A percentile compares a stretch with the other conserved stretches of the same genome.
Conservation (phyloP, 495 filamentous ascomycete species). For the Annulohypoxylon nitens region DNA sequence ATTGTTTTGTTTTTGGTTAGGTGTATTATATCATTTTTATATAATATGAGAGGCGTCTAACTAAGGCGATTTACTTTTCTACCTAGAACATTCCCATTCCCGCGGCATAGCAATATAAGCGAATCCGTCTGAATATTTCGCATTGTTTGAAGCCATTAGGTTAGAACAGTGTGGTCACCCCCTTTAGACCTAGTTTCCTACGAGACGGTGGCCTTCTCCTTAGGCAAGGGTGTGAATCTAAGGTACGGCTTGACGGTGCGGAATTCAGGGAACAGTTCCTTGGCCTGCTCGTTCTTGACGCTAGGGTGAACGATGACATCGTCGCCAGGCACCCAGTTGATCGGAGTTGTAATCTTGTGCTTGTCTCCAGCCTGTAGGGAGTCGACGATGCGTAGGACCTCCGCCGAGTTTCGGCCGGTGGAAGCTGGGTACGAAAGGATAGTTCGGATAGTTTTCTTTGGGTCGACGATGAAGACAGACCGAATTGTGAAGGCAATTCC, state of each 20-base stretch:
- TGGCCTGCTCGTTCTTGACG: conserved; percentile 87
- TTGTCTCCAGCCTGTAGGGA: conserved; percentile 98
- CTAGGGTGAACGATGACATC: conserved; percentile 96
- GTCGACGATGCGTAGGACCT: conserved; percentile 95
- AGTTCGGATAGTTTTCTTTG: conserved; percentile 96
- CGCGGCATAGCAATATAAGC: neutral
- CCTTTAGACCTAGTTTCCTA: conserved; percentile 4
- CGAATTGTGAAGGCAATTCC: conserved; percentile 98
- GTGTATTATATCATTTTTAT: neutral
- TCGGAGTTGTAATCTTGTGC: conserved; percentile 91
- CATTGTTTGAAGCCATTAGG: neutral
- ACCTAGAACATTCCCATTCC: neutral
- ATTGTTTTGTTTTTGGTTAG: neutral
- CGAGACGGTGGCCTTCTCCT: conserved; percentile 53
- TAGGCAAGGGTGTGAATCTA: conserved; percentile 75
- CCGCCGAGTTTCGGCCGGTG: conserved; percentile 95
- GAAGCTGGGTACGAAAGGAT: conserved; percentile 98
- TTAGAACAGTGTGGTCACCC: neutral
- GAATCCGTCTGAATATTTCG: neutral
- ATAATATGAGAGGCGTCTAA: neutral
- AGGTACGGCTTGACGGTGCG: conserved; percentile 95
- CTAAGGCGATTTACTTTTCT: neutral
- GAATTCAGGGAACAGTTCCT: conserved; percentile 91
- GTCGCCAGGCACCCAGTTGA: conserved; percentile 91
- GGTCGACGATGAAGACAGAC: conserved; percentile 98